A percentile compares a stretch with the other conserved stretches of the same genome.
These are phyloP conservation scores for Syzygium oleosum DNA, from an alignment of 345 rosid genomes.

Conservation along the genomic window DNA sequence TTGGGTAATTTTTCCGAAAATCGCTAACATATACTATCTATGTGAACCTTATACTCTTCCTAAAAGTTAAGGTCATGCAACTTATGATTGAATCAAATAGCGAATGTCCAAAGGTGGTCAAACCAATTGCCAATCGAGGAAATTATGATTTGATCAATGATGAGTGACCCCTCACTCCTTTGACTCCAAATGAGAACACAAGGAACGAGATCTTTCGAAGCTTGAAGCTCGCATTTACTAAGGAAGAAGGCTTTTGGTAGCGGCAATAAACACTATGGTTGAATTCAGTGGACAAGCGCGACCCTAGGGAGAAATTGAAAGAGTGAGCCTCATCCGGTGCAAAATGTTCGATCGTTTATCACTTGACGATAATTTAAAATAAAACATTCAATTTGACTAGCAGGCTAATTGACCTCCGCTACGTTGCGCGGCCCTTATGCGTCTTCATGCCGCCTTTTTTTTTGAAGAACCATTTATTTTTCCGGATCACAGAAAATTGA, in stretches of 20 bases:
- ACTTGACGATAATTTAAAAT: neutral
- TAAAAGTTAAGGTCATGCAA: neutral
- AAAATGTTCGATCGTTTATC: neutral
- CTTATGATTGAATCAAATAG: neutral
- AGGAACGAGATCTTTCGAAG: neutral
- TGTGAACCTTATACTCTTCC: neutral
- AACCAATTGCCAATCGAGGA: neutral
- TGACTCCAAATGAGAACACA: neutral
- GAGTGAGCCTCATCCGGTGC: fast-evolving
- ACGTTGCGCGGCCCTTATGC: neutral
- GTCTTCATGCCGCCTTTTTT: neutral
- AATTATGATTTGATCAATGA: neutral
- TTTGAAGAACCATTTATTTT: neutral
- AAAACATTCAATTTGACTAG: neutral
- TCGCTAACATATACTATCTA: neutral
- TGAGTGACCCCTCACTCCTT: neutral
- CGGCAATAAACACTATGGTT: neutral
- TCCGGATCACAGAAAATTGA: neutral
- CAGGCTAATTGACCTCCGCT: neutral
- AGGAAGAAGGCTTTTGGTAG: neutral
- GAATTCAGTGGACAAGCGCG: neutral
- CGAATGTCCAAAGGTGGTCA: neutral
- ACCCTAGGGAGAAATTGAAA: neutral
- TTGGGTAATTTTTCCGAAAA: neutral
- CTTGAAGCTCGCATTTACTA: neutral